A percentile compares a stretch with the other conserved stretches of the same genome.
phyloP scores from a whole-genome alignment of 2,329 filamentous ascomycete genomes.

The Sporothrix inflata region DNA sequence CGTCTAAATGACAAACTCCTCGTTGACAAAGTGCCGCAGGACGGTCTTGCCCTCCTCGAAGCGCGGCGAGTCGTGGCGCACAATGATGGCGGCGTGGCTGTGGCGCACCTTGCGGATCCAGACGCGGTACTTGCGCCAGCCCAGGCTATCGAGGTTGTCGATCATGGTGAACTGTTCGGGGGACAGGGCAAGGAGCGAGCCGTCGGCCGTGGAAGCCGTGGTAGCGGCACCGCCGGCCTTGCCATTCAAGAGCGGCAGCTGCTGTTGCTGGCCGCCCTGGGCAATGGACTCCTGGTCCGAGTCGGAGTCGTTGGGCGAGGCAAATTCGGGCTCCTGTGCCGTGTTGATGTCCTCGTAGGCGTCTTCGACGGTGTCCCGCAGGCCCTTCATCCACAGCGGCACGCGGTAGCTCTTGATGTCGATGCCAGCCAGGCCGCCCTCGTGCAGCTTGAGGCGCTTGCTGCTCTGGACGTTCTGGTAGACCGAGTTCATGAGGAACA shows the following conservation, averaged over 20 bases:
- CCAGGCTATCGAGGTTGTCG: conserved; percentile 68
- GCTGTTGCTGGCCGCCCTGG: conserved; percentile 29
- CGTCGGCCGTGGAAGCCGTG: conserved; percentile 40
- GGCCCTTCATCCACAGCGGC: conserved; percentile 74
- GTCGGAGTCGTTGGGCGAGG: conserved; percentile 55
- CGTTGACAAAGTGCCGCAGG: conserved; percentile 76
- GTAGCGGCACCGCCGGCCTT: conserved; percentile 31
- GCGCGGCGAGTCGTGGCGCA: conserved; percentile 66
- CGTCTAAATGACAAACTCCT: conserved; percentile 67
- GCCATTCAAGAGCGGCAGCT: not conserved
- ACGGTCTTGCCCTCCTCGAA: conserved; percentile 80
- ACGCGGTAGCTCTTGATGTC: conserved; percentile 73
- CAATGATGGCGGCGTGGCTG: conserved; percentile 88
- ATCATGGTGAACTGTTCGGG: conserved; percentile 85
- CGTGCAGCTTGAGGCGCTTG: conserved; percentile 75
- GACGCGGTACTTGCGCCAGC: conserved; percentile 68
- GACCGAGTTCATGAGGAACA: conserved; percentile 75
- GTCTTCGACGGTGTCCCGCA: conserved; percentile 75
- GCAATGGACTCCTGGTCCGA: conserved; percentile 39
- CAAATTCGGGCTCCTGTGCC: conserved; percentile 70
- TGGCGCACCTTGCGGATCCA: conserved; percentile 79
- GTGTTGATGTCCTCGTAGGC: conserved; percentile 74
- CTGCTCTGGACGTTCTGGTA: conserved; percentile 77
- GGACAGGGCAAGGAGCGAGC: conserved; percentile 76
- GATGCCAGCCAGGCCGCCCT: conserved; percentile 69